phyloP scores from a whole-genome alignment of 2,329 filamentous ascomycete species.

The Fusarium solani-melongenae region DNA sequence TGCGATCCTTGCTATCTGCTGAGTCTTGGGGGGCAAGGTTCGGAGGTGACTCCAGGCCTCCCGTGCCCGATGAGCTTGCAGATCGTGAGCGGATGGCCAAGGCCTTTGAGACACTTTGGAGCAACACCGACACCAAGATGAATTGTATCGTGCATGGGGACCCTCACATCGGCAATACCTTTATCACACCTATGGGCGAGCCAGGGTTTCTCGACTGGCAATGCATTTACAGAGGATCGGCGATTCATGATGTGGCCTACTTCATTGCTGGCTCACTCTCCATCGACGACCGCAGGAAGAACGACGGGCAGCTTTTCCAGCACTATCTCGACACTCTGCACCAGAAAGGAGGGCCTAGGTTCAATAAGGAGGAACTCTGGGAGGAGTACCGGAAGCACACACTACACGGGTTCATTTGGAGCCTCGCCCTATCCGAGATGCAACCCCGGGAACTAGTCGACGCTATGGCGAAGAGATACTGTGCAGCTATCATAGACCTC shows the following conservation, averaged over 20 bases:
- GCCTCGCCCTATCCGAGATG: conserved; percentile 22
- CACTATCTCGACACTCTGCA: conserved; percentile 10
- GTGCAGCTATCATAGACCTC: conserved; percentile 22
- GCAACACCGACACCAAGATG: conserved; percentile 13
- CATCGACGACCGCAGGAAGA: conserved; percentile 1
- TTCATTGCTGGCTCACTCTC: conserved; percentile 12
- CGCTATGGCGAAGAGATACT: conserved; percentile 16
- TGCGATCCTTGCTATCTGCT: conserved; percentile 11
- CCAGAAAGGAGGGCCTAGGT: neutral
- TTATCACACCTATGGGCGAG: neutral
- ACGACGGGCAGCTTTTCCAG: neutral
- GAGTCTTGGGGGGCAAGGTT: conserved; percentile 6
- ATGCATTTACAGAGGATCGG: conserved; percentile 11
- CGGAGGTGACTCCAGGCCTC: neutral
- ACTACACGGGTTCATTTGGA: conserved; percentile 27
- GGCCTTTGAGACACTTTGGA: conserved; percentile 16
- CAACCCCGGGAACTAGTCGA: conserved; percentile 19
- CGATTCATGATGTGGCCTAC: conserved; percentile 25
- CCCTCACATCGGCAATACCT: conserved; percentile 22
- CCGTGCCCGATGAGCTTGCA: conserved; percentile 7
- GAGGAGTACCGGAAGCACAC: conserved; percentile 19
- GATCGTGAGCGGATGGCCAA: neutral
- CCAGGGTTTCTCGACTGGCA: conserved; percentile 28
- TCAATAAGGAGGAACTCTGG: neutral
- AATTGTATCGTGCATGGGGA: conserved; percentile 22